Conservation (phyloP, 2,329 filamentous ascomycete genomes). For the Coniochaeta sp. region DNA sequence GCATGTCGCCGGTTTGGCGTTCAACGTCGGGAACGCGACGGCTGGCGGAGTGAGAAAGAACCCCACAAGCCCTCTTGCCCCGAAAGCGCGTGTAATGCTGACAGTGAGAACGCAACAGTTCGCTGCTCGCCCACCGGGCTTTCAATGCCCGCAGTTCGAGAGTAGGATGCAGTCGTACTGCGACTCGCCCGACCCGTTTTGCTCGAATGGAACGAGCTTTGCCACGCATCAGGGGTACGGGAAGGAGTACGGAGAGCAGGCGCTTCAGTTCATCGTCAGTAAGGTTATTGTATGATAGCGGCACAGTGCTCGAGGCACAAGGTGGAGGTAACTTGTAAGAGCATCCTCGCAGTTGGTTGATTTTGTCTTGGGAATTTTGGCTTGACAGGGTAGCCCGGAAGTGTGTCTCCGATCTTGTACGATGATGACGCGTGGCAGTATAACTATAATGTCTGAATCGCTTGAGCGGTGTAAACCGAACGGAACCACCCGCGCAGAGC, state of each 20-base stretch:
- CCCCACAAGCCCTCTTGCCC: constrained; percentile 8
- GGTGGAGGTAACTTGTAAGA: neutral
- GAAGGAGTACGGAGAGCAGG: constrained; percentile 45
- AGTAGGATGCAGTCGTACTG: constrained; percentile 51
- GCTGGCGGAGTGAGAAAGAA: constrained; percentile 42
- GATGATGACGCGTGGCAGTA: neutral
- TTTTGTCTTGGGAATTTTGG: neutral
- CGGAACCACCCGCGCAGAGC: neutral
- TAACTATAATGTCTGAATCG: neutral
- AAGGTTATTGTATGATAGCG: constrained; percentile 26
- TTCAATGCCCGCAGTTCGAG: constrained; percentile 39
- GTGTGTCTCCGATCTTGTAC: neutral
- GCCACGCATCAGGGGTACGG: constrained; percentile 52
- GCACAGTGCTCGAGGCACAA: neutral
- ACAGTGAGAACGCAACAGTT: constrained; percentile 34
- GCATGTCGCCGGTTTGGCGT: constrained; percentile 41
- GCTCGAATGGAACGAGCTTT: constrained; percentile 48
- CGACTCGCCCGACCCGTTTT: constrained; percentile 53
- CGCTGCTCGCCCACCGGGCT: constrained; percentile 46
- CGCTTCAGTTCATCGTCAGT: constrained; percentile 48
- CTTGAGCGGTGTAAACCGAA: neutral
- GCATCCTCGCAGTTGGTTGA: neutral
- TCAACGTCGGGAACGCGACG: constrained; percentile 50
- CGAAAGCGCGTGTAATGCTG: constrained; percentile 30
- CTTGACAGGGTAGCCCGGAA: neutral